A percentile compares a stretch with the other conserved stretches of the same genome.
phyloP scores from a whole-genome alignment of 2,329 filamentous ascomycete species.

The Penicillium frequentans region DNA sequence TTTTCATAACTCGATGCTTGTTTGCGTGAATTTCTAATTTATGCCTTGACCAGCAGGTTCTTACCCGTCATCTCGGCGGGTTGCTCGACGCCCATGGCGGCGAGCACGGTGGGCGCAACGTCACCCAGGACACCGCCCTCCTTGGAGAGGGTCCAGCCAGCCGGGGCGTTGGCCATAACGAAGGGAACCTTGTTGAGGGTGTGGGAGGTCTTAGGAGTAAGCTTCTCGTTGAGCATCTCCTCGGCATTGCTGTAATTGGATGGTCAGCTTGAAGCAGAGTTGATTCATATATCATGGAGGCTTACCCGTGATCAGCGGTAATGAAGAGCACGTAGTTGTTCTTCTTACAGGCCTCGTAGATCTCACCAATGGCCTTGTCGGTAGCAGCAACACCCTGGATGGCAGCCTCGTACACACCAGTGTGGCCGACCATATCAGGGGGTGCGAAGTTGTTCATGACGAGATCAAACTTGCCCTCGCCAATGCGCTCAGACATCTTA shows the following conservation, averaged over 20 bases:
- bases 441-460: conserved; percentile 99
- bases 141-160: conserved; percentile 83
- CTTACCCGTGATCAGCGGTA: conserved; percentile 86
- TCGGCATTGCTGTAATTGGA: conserved; percentile 70
- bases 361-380: conserved; percentile 88
- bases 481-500: conserved; percentile 84
- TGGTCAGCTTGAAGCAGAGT: conserved; percentile 20
- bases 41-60: conserved; percentile 74
- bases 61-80: conserved; percentile 89
- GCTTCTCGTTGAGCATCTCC: conserved; percentile 96
- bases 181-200: conserved; percentile 98
- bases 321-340: conserved; percentile 91
- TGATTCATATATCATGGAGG: conserved; percentile 8
- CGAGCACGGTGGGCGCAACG: conserved; percentile 91
- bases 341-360: conserved; percentile 92
- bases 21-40: conserved; percentile 23
- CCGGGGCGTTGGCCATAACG: conserved; percentile 94
- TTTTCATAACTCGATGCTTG: conserved; percentile 21
- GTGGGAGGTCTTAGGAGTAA: conserved; percentile 96
- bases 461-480: conserved; percentile 85
- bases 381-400: conserved; percentile 82
- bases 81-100: conserved; percentile 84
- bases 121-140: conserved; percentile 89
- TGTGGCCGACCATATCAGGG: conserved; percentile 99
- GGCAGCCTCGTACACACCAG: conserved; percentile 93